These are phyloP conservation scores for Colletotrichum higginsianum DNA, from an alignment of 2,329 filamentous ascomycete genomes.

Conservation along the genomic window DNA sequence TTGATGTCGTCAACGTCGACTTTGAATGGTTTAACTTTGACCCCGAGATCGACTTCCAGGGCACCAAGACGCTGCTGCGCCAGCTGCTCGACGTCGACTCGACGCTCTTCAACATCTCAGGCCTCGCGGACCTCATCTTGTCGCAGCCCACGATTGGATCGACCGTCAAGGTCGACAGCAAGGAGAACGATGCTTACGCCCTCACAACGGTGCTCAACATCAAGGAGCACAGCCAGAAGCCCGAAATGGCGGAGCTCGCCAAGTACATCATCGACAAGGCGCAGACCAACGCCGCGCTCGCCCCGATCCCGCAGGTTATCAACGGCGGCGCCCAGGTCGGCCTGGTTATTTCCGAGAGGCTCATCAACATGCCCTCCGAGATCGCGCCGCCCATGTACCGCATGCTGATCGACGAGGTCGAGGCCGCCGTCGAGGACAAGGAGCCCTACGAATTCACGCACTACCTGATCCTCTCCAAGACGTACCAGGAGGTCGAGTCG, in stretches of 20 bases:
- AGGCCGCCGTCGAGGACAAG: conserved; percentile 88
- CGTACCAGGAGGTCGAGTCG: conserved; percentile 91
- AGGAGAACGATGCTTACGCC: conserved; percentile 92
- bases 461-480: conserved; percentile 92
- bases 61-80: conserved; percentile 88
- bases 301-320: conserved; percentile 71
- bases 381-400: conserved; percentile 94
- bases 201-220: conserved; percentile 92
- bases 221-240: conserved; percentile 82
- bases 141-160: conserved; percentile 91
- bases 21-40: conserved; percentile 99
- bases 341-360: conserved; percentile 89
- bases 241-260: conserved; percentile 78
- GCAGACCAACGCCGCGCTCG: conserved; percentile 67
- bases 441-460: conserved; percentile 95
- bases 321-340: conserved; percentile 75
- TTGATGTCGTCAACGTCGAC: conserved; percentile 93
- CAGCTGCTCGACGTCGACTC: conserved; percentile 94
- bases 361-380: conserved; percentile 97
- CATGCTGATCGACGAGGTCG: conserved; percentile 93
- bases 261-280: conserved; percentile 78
- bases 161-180: conserved; percentile 97
- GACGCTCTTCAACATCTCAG: conserved; percentile 88
- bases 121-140: conserved; percentile 87
- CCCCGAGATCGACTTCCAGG: conserved; percentile 91